Evolutionary conservation across 140 eudicot species (phyloP), one percentile per base, ranked within the genome.

Genomic region (Bidens hawaiensis): DNA sequence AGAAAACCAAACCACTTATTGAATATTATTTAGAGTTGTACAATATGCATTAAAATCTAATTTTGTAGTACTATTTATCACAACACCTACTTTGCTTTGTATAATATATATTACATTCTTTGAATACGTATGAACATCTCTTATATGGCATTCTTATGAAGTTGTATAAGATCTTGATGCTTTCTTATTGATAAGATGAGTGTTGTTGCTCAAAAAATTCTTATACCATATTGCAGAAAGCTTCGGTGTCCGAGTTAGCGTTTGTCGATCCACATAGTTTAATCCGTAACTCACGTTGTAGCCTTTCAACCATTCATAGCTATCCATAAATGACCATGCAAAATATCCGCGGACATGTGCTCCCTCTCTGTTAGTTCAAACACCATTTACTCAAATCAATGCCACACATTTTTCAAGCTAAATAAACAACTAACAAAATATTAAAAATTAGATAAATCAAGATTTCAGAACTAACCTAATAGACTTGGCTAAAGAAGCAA

Each of bases 271-370:
- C 1, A 88, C 76, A 52, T 75, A 60, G 64, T 82, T 60, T 3
- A 88, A 38, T 23, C 96, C 96, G 11, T 64, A 82, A 34, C 47
- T 72, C 36, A 26, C 27, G 13, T 16, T 9, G 31, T 82, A 88
- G 6, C 94, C 96, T 15, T 48, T 9, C 13, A 59, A 3, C 96
- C 94, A 84, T 72, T 88, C 96, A 16, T 68, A 85, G 67, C 73
- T 68, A 57, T 88, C 96, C 87, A 87, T 75, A 67, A 87, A 75
- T 2, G 81, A 74, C 95, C 95, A 84, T 56, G 75, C 24, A 5
- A 84, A 81, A 69, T 88, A 88, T 19, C 96, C 94, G 2, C 85
- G 80, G 5, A 88, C 94, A 60, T 88, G 83, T 8, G 90, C 88
- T 19, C 88, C 96, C 8, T 70, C 69, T 73, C 94, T 84, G 58